Conservation (phyloP, 2,329 filamentous ascomycete species). For the Beauveria pseudobassiana region DNA sequence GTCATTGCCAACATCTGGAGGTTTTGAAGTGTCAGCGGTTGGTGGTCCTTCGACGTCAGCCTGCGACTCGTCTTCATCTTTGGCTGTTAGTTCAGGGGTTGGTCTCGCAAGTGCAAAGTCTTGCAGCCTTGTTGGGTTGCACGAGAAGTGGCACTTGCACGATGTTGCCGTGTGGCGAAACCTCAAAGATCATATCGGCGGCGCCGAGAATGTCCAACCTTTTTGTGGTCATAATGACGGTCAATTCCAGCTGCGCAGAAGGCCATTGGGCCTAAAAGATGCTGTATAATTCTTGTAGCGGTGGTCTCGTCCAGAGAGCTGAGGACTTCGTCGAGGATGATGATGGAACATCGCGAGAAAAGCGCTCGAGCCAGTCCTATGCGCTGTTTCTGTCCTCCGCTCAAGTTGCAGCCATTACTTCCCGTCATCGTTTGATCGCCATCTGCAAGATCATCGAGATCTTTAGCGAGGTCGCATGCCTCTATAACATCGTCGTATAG, state of each 20-base stretch:
- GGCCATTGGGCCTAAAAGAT: constrained; percentile 6
- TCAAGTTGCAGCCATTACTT: constrained; percentile 12
- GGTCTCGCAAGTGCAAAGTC: neutral
- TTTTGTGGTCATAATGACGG: constrained; percentile 11
- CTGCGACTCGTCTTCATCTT: neutral
- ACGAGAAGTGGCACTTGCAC: neutral
- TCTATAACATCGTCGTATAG: constrained; percentile 27
- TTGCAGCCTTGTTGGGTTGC: neutral
- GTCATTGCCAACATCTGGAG: neutral
- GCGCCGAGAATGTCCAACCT: neutral
- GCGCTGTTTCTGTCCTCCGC: constrained; percentile 1
- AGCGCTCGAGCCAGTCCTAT: constrained; percentile 5
- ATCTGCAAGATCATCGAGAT: constrained; percentile 19
- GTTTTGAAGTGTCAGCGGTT: neutral
- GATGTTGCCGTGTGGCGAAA: neutral
- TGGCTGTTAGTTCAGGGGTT: neutral
- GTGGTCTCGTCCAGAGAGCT: constrained; percentile 13
- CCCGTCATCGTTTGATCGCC: constrained; percentile 23
- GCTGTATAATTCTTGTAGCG: neutral
- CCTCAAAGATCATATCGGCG: neutral
- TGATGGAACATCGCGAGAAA: constrained; percentile 9
- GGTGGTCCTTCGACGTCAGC: neutral
- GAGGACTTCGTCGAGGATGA: constrained; percentile 13
- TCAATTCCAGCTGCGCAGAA: constrained; percentile 9
- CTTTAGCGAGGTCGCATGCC: constrained; percentile 26